These are phyloP conservation scores for Coriolopsis trogii DNA, from an alignment of 1,284 basidiomycete genomes.

Conservation along the genomic window DNA sequence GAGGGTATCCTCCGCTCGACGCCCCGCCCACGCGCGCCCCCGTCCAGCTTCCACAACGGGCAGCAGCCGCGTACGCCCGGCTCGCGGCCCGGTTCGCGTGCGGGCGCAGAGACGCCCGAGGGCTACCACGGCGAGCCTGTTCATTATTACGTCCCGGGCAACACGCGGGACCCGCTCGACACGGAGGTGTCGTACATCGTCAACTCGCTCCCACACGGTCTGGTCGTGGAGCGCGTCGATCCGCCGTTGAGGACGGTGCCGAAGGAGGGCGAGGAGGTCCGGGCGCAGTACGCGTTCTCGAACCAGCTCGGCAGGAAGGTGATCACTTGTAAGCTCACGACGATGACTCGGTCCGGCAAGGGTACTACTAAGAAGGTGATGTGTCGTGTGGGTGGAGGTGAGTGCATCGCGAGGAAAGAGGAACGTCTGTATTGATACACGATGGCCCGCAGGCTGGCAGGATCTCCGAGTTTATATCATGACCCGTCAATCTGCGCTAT, in stretches of 20 bases:
- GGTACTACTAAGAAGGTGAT: conserved; percentile 79
- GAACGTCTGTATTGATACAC: conserved; percentile 2
- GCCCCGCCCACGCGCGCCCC: conserved; percentile 60
- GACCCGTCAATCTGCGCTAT: conserved; percentile 53
- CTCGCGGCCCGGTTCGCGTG: conserved; percentile 68
- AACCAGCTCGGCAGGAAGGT: conserved; percentile 72
- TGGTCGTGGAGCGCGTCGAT: conserved; percentile 80
- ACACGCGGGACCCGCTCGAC: conserved; percentile 80
- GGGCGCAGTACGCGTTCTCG: conserved; percentile 82
- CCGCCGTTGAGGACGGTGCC: conserved; percentile 67
- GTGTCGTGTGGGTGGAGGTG: conserved; percentile 83
- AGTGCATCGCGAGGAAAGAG: conserved; percentile 29
- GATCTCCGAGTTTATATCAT: conserved; percentile 81
- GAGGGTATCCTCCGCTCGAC: conserved; percentile 55
- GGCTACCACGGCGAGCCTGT: conserved; percentile 41
- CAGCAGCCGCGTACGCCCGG: conserved; percentile 50
- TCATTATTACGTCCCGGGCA: conserved; percentile 70
- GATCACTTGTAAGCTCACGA: conserved; percentile 80
- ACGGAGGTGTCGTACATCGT: conserved; percentile 74
- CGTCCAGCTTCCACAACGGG: conserved; percentile 74
- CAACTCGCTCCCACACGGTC: conserved; percentile 75
- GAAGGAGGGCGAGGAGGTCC: conserved; percentile 77
- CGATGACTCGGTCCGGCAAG: conserved; percentile 63
- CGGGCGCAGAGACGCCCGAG: conserved; percentile 62
- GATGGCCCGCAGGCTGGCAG: conserved; percentile 78